Conservation (phyloP, 2,329 filamentous ascomycete species). For the Fusarium tricinctum region DNA sequence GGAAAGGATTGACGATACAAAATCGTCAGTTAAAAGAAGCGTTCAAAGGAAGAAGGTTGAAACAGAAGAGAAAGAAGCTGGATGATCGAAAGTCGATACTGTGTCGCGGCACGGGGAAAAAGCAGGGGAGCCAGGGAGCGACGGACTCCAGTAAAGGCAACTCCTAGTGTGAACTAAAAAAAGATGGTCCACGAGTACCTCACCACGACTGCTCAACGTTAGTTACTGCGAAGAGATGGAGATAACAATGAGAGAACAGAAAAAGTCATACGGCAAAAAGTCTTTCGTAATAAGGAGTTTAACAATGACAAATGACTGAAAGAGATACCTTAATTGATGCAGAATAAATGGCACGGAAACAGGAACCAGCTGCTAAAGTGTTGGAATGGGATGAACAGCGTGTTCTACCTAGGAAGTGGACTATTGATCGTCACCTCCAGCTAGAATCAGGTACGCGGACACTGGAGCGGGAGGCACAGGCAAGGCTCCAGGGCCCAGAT, state of each 20-base stretch:
- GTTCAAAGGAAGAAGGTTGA: constrained; percentile 22
- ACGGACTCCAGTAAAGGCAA: constrained; percentile 15
- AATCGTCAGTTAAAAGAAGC: constrained; percentile 28
- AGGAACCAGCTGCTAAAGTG: constrained; percentile 12
- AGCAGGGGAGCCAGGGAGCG: constrained; percentile 26
- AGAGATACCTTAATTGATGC: constrained; percentile 6
- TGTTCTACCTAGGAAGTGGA: constrained; percentile 39
- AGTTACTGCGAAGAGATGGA: constrained; percentile 10
- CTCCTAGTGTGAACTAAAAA: constrained; percentile 21
- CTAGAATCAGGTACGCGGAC: constrained; percentile 33
- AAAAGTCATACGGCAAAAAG: not conserved
- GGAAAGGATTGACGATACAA: constrained; percentile 43
- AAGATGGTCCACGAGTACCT: constrained; percentile 12
- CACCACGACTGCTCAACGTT: not conserved
- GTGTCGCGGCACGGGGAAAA: constrained; percentile 35
- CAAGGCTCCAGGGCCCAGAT: not conserved
- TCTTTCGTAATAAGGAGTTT: not conserved
- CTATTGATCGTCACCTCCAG: constrained; percentile 39
- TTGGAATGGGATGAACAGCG: constrained; percentile 44
- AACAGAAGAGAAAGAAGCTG: constrained; percentile 40
- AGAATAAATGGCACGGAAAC: constrained; percentile 6
- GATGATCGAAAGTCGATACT: constrained; percentile 38
- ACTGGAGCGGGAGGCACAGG: constrained; percentile 4
- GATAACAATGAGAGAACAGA: not conserved
- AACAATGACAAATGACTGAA: not conserved